phyloP scores from a whole-genome alignment of 2,329 filamentous ascomycete species.

The Falciphora oryzae region DNA sequence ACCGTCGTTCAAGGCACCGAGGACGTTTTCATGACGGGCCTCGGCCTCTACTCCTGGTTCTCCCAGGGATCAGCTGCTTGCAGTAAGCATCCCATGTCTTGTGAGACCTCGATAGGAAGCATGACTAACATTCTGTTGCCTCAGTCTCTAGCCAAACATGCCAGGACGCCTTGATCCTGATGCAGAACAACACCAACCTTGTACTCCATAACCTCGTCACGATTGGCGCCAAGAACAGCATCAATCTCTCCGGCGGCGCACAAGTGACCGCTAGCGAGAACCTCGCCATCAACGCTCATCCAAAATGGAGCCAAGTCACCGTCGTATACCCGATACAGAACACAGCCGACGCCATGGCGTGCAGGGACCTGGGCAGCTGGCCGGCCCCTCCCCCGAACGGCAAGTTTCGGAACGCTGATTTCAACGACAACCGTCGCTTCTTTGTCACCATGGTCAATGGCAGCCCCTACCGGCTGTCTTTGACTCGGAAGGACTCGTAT shows the following conservation, averaged over 20 bases:
- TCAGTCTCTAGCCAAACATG: conserved; percentile 17
- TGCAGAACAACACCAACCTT: conserved; percentile 21
- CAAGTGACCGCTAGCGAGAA: conserved; percentile 23
- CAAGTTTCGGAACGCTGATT: conserved; percentile 4
- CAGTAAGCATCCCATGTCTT: neutral
- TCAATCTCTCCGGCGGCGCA: conserved; percentile 19
- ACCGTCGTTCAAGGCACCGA: conserved; percentile 10
- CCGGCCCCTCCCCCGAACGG: conserved; percentile 2
- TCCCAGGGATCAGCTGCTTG: conserved; percentile 11
- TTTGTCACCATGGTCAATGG: conserved; percentile 15
- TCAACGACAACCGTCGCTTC: neutral
- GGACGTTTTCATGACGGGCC: conserved; percentile 14
- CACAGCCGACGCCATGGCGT: conserved; percentile 2
- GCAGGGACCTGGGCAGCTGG: conserved; percentile 5
- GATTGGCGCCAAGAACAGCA: conserved; percentile 26
- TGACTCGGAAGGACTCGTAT: neutral
- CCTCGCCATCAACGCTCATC: conserved; percentile 22
- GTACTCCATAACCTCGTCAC: conserved; percentile 23
- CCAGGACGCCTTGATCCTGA: conserved; percentile 19
- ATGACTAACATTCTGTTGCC: conserved; percentile 1
- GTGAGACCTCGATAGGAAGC: neutral
- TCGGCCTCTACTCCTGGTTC: conserved; percentile 5
- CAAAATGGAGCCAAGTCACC: conserved; percentile 23
- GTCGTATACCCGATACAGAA: conserved; percentile 13
- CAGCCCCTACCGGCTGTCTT: conserved; percentile 11